Evolutionary conservation across 371 early-diverging fungal genomes (phyloP).

Genomic region (Mortierella sp.): DNA sequence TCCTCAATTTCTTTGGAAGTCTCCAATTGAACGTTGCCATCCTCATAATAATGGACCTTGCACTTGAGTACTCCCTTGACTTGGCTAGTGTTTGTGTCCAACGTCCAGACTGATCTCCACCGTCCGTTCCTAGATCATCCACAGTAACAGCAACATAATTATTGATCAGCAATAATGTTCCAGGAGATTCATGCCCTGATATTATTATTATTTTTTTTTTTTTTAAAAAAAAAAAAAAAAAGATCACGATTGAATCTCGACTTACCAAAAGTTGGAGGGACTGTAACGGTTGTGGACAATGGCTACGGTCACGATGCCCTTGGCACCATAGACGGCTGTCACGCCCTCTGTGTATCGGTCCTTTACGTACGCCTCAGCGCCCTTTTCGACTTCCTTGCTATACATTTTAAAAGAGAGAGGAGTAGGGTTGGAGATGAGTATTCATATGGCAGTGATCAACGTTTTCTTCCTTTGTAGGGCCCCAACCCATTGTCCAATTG

Average conservation of each 20-base stretch:
- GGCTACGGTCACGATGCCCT: slow-evolving; percentile 65
- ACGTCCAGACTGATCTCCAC: slow-evolving; percentile 88
- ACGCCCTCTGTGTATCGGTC: slow-evolving; percentile 87
- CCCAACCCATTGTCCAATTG: too few species aligned
- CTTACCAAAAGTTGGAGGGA: slow-evolving; percentile 90
- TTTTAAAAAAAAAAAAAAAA: too few species aligned
- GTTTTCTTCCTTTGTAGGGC: slow-evolving; percentile 14
- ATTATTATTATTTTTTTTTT: too few species aligned
- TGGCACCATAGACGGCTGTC: slow-evolving; percentile 69
- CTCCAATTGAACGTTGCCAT: slow-evolving; percentile 97
- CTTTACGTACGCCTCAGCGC: slow-evolving; percentile 67
- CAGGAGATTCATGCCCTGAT: background rate
- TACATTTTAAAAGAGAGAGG: too few species aligned
- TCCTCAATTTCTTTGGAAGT: slow-evolving; percentile 74
- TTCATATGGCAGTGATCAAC: background rate
- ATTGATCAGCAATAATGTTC: background rate
- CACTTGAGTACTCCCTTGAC: slow-evolving; percentile 79
- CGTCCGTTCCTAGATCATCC: slow-evolving; percentile 80
- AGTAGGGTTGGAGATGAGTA: background rate
- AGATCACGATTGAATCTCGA: background rate
- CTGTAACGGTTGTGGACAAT: slow-evolving; percentile 93
- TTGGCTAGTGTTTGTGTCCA: slow-evolving; percentile 63
- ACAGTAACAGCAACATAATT: background rate
- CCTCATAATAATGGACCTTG: slow-evolving; percentile 97
- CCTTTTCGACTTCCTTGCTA: slow-evolving; percentile 72